Base-by-base conservation (phyloP, 1,284 basidiomycete genomes). In the Trametes versicolor region DNA sequence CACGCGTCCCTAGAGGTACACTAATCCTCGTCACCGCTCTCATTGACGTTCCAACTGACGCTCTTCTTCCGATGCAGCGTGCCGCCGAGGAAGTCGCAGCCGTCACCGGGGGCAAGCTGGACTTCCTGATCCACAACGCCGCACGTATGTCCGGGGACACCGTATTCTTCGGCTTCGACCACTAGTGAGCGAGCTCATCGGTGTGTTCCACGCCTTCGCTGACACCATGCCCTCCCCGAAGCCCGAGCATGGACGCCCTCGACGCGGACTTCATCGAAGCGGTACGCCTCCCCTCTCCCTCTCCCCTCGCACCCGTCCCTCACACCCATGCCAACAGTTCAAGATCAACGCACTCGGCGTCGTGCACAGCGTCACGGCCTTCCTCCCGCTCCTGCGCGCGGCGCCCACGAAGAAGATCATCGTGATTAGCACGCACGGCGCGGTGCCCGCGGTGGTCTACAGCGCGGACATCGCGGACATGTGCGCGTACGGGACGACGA, bases 371-470 rank as follows among this genome's bases (percentile, higher is more conserved):
- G 80, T 74, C 61, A 78, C 80, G 61, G 74, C 74, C 0, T 83
- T 73, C 62, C 60, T 72, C 2, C 81, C 82, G 1, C 76, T 84
- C 29, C 72, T 83, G 19, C 72, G 73, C 23, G 74, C 73, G 3
- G 77, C 80, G 2, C 41, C 70, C 2, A 54, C 67, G n/a, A 81
- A 81, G 71, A 82, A 79, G 65, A 77, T 83, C 41, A 65, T 81
- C 62, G 73, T 74, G 9, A 63, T 83, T 60, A 71, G 70, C 63
- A 75, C 71, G 7, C 77, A 71, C 4, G 61, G 74, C 13, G 81
- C 68, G 10, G 76, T 80, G 58, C 47, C 70, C 12, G 58, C 75
- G 23, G 75, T 70, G 17, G n/a, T n/a, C n/a, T 48, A 72, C 12
- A 29, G 43, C 8, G 36, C 59, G 19, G 70, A 65, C 41, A 45